phyloP scores from a whole-genome alignment of 352 stramenopile genomes.

The Chrysophaeum taylorii region DNA sequence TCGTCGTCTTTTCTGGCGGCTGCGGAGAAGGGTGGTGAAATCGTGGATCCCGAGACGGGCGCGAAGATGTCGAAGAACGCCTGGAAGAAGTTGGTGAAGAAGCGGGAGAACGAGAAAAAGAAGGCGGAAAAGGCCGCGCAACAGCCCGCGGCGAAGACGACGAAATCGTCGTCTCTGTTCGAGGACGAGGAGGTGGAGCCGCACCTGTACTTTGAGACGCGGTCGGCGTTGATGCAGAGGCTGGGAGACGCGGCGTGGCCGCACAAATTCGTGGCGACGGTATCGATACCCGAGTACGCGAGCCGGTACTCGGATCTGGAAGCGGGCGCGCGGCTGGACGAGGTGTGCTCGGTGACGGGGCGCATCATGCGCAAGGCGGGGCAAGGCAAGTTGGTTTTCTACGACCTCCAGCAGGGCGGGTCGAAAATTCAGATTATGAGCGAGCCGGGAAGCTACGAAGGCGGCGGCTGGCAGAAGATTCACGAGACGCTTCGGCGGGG shows the following conservation, averaged over 20 bases:
- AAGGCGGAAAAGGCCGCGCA: constrained; percentile 83
- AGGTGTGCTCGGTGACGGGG: constrained; percentile 76
- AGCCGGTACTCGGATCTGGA: constrained; percentile 63
- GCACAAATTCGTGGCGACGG: constrained; percentile 94
- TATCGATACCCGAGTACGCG: constrained; percentile 83
- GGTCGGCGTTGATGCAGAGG: constrained; percentile 62
- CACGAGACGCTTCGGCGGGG: constrained; percentile 77
- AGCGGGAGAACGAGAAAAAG: constrained; percentile 76
- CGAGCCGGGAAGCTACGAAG: constrained; percentile 56
- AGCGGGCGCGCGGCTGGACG: constrained; percentile 61
- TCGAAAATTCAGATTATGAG: constrained; percentile 94
- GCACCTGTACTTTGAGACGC: constrained; percentile 93
- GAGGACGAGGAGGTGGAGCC: constrained; percentile 88
- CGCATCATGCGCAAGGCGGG: constrained; percentile 85
- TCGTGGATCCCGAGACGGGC: constrained; percentile 16
- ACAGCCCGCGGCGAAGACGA: constrained; percentile 46
- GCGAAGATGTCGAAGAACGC: constrained; percentile 88
- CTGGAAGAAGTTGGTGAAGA: constrained; percentile 93
- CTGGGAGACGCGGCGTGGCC: constrained; percentile 87
- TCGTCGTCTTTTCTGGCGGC: too few relatives aligned
- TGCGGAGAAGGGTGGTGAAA: too few relatives aligned
- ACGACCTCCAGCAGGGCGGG: constrained; percentile 86
- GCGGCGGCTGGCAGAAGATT: constrained; percentile 62
- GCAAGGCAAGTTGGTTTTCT: constrained; percentile 95
- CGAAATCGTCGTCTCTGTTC: constrained; percentile 50